Evolutionary conservation across 2,329 filamentous ascomycete species (phyloP).

Genomic region (Pezicula rhizophila): DNA sequence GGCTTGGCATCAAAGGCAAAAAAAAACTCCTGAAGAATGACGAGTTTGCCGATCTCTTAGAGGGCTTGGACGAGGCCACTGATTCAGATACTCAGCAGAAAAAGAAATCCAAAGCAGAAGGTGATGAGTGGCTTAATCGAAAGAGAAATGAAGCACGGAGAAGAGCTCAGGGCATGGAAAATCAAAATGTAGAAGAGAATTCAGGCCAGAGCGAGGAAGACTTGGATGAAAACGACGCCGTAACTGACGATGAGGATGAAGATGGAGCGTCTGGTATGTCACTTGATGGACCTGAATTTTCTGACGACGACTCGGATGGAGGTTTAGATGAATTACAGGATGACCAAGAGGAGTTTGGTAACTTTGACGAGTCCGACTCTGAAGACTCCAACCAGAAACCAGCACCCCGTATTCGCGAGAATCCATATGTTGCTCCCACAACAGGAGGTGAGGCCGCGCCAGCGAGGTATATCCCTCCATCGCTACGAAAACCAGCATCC

Average conservation of each 20-base stretch:
- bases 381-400: slow-evolving; percentile 24
- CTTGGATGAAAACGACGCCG: slow-evolving; percentile 11
- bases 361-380: slow-evolving; percentile 32
- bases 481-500: slow-evolving; percentile 58
- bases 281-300: slow-evolving; percentile 23
- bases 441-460: slow-evolving; percentile 37
- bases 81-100: slow-evolving; percentile 38
- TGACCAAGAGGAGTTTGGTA: slow-evolving; percentile 34
- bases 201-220: not conserved
- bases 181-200: not conserved
- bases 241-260: slow-evolving; percentile 16
- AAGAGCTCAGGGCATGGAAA: slow-evolving; percentile 4
- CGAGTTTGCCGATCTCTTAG: slow-evolving; percentile 73
- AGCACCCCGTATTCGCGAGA: slow-evolving; percentile 57
- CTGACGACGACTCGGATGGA: slow-evolving; percentile 20
- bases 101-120: slow-evolving; percentile 53
- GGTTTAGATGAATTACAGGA: slow-evolving; percentile 17
- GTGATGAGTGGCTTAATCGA: slow-evolving; percentile 53
- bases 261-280: slow-evolving; percentile 25
- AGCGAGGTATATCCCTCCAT: slow-evolving; percentile 88
- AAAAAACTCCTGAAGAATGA: slow-evolving; percentile 76
- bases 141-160: slow-evolving; percentile 44
- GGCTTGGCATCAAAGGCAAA: slow-evolving; percentile 70
- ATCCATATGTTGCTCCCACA: slow-evolving; percentile 78
- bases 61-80: slow-evolving; percentile 53